Base-by-base conservation (phyloP, 768 basidiomycete genomes). In the Collybiopsis luxurians region DNA sequence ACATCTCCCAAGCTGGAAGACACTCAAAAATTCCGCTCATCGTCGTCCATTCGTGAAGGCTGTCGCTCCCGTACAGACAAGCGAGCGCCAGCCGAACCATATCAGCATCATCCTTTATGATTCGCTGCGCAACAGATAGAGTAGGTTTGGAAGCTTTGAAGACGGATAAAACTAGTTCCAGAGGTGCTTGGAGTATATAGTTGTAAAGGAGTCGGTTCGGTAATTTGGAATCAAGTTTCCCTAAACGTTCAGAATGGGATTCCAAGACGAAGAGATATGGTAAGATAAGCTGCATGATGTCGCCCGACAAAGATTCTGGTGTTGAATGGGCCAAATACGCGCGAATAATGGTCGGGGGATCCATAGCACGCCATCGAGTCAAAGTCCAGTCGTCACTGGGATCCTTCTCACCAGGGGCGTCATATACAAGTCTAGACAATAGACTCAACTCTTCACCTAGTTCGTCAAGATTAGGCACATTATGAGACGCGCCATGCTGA, bases 1-100 rank as follows among this genome's bases (percentile, higher is more conserved):
- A 60, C 42, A 85, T 75, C 56, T 85, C 86, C 92, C 95, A 97
- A 2, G 88, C 96, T 0, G 96, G 96, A 30, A 98, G 78, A 67
- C 95, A 99, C 67, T 99, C 96, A 68, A 99, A 98, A 50, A 99
- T 91, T 30, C 78, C 75, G 61, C 89, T 92, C 95, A 97, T 98
- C 3, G 77, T 85, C 0, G 84, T 66, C 92, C 92, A 96, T 61
- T 86, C 79, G 57, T 84, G 76, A 31, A 87, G 71, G 55, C 80
- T 81, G 58, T 85, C 79, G 63, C 83, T 89, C 13, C 94, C 94
- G 60, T 99, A 99, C 23, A 98, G 71, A 64, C 87, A 89, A 6
- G 95, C 89, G 12, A 98, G 83, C 3, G 95, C 95, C 13, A 98
- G 70, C 11, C 89, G 82, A 13, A 86, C 92, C 66, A 95, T 83